Evolutionary conservation across 139 green algal species (phyloP), one percentile per base, ranked within the genome.

Genomic region (Pleodorina starrii): DNA sequence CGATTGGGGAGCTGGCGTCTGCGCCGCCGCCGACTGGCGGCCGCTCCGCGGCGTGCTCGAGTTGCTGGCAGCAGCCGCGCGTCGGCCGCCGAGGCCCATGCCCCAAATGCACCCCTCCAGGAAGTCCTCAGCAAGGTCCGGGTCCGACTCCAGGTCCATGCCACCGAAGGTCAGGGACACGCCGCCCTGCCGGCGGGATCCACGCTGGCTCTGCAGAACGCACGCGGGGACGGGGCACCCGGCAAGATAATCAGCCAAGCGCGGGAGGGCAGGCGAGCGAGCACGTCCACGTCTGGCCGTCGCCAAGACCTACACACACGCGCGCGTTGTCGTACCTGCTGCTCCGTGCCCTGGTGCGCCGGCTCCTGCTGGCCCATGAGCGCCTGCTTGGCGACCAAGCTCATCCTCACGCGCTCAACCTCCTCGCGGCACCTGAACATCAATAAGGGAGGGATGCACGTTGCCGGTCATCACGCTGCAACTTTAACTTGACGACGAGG

Each of bases 91-190:
- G 1, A 82, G 74, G 43, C 74, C 81, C 43, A 87, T 48, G 60
- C 81, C 81, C 81, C 81, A 87, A 44, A 87, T 87, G 81, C 81
- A 87, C 29, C 81, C 81, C 32, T 87, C 60, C 11, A 87, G 29
- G 44, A 87, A 87, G 4, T 66, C 42, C 7, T 77, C 40, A 2
- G 11, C 63, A 21, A 69, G 44, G 36, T 85, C 78, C 23, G 54
- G 29, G 76, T 44, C 75, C 7, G 40, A 60, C 46, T n/a, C 29
- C 42, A 57, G 7, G 21, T 66, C 54, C 54, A 38, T 48, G 71
- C 42, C 38, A 35, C 5, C 63, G 29, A 36, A 35, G 63, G 63
- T 11, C n/a, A 36, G 2, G n/a, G 63, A 11, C n/a, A 36, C 19
- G n/a, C n/a, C 32, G 16, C 10, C 60, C 19, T 40, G n/a, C 63